Evolutionary conservation across 2,329 filamentous ascomycete genomes (phyloP), one percentile per base, ranked within the genome.

Genomic region (Annulohypoxylon truncatum): DNA sequence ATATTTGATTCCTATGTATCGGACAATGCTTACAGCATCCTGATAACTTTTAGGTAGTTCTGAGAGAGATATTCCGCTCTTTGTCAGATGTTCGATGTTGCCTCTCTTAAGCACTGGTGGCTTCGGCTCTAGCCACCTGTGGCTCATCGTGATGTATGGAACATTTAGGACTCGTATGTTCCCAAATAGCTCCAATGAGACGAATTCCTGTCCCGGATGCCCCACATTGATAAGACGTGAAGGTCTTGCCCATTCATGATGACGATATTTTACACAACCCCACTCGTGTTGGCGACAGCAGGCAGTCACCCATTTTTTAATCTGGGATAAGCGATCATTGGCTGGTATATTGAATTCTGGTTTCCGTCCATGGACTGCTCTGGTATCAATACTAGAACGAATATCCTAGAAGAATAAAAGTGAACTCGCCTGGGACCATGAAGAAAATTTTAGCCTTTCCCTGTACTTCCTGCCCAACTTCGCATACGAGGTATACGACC

Each of bases 161-260:
- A n/a, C 20, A 26, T 38, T 26, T 6, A 4, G 20, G 2, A 38
- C 20, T 38, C 5, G 12, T 35, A 26, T 52, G 22, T 38, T 24
- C 20, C 26, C 20, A 15, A 24, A 12, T 9, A 35, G 47, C 47
- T 38, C 18, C 13, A 52, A 38, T 52, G 48, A 35, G 20, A 52
- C 18, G 31, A 26, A 26, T n/a, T 52, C 29, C 22, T 52, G 31
- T 38, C 31, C 48, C 10, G 8, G 3, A 15, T 6, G 28, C 5
- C 50, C 50, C 13, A 42, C 33, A 40, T 53, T 22, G 50, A 53
- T 53, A 12, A 40, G 33, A 6, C 50, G 33, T n/a, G 31, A 53
- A 13, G 22, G 33, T 26, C n/a, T 53, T n/a, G n/a, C 24, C 50
- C 50, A 53, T 35, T 40, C 13, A 53, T 40, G 22, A 22, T 13